A percentile compares a stretch with the other conserved stretches of the same genome.
Conservation (phyloP, 1,139 yeast species). For the Taiozyma sp. region DNA sequence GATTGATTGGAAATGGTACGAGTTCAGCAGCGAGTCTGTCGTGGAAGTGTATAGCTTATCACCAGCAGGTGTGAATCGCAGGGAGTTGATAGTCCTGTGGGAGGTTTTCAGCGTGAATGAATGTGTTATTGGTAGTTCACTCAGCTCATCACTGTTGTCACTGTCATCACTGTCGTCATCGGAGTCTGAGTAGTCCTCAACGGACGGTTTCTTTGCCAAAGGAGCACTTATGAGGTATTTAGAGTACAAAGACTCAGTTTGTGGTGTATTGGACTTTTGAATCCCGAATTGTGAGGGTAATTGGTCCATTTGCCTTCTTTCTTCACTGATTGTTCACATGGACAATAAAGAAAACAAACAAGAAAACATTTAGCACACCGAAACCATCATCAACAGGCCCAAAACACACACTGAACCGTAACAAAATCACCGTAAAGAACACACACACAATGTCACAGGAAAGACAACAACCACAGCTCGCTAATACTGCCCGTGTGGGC, state of each 20-base stretch:
- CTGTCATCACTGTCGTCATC: not conserved
- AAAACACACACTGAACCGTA: too few species aligned
- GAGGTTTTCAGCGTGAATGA: constrained; percentile 4
- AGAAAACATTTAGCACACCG: not conserved
- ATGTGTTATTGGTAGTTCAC: constrained; percentile 22
- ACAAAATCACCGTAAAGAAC: too few species aligned
- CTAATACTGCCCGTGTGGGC: constrained; percentile 16
- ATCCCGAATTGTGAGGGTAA: constrained; percentile 3
- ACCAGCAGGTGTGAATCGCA: constrained; percentile 7
- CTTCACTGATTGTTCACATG: not conserved
- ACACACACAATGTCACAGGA: too few species aligned
- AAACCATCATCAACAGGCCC: too few species aligned
- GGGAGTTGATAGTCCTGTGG: constrained; percentile 6
- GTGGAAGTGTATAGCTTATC: constrained; percentile 6
- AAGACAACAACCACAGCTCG: constrained; percentile 2
- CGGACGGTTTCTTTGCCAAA: not conserved
- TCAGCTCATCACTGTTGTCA: constrained; percentile 10
- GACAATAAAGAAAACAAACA: not conserved
- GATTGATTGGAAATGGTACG: constrained; percentile 13
- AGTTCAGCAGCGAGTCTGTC: constrained; percentile 5
- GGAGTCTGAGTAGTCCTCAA: not conserved
- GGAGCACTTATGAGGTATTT: not conserved
- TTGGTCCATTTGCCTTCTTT: constrained; percentile 4
- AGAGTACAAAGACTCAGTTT: not conserved
- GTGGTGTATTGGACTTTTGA: not conserved